These are phyloP conservation scores for Hypocrella siamensis DNA, from an alignment of 2,329 filamentous ascomycete genomes.

Conservation along the genomic window DNA sequence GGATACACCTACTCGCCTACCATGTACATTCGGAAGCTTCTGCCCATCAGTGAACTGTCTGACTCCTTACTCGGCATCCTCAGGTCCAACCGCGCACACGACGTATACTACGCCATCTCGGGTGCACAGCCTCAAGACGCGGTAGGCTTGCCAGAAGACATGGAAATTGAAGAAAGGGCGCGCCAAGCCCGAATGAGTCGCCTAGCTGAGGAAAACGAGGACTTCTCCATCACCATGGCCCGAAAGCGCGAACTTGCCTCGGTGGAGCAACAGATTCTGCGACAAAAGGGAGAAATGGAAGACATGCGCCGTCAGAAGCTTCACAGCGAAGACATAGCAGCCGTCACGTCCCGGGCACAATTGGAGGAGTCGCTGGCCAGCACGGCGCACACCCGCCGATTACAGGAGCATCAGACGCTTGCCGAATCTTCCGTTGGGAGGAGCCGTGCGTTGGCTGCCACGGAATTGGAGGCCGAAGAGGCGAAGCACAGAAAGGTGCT, in stretches of 20 bases:
- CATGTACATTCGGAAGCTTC: conserved; percentile 39
- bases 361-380: conserved; percentile 26
- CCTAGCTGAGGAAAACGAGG: conserved; percentile 28
- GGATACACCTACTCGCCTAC: conserved; percentile 46
- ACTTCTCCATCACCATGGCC: conserved; percentile 30
- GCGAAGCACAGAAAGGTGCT: conserved; percentile 26
- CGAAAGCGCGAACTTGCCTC: conserved; percentile 34
- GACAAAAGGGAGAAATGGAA: conserved; percentile 33
- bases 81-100: conserved; percentile 32
- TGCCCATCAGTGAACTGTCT: conserved; percentile 22
- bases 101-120: conserved; percentile 37
- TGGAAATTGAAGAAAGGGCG: conserved; percentile 32
- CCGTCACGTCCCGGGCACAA: conserved; percentile 26
- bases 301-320: conserved; percentile 31
- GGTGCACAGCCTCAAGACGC: conserved; percentile 38
- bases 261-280: conserved; percentile 33
- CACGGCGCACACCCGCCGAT: conserved; percentile 15
- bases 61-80: conserved; percentile 31
- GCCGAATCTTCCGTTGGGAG: conserved; percentile 29
- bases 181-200: conserved; percentile 31
- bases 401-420: conserved; percentile 31
- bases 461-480: conserved; percentile 30
- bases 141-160: conserved; percentile 32
- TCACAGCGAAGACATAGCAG: conserved; percentile 27
- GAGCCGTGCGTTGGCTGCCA: conserved; percentile 26